Evolutionary conservation across 1,139 yeast genomes (phyloP).

Genomic region (Blastobotrys niveus): DNA sequence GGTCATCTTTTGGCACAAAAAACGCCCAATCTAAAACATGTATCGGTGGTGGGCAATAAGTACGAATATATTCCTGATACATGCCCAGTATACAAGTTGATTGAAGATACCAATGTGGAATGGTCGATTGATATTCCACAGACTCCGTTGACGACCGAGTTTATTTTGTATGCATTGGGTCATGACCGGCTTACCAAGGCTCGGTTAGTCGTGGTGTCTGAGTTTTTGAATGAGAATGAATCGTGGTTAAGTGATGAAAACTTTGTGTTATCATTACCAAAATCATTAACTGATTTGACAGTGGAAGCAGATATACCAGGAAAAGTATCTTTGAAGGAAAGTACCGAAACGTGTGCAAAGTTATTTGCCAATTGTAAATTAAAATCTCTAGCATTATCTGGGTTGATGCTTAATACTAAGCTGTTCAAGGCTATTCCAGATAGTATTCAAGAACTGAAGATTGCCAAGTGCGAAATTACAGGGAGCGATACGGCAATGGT

Average conservation of each 20-base stretch:
- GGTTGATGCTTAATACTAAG: constrained; percentile 6
- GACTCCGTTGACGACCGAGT: constrained; percentile 9
- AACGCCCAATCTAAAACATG: not conserved
- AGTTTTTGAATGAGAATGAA: constrained; percentile 6
- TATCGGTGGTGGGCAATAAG: constrained; percentile 6
- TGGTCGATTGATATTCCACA: constrained; percentile 9
- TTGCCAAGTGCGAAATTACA: constrained; percentile 10
- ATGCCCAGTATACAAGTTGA: constrained; percentile 1
- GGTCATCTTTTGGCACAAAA: not conserved
- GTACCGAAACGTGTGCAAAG: not conserved
- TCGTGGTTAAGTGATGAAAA: constrained; percentile 5
- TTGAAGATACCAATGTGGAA: not conserved
- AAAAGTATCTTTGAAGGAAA: not conserved
- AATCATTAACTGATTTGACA: not conserved
- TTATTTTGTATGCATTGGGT: constrained; percentile 8
- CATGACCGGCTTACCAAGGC: not conserved
- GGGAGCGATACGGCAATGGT: constrained; percentile 5
- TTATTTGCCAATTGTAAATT: constrained; percentile 1
- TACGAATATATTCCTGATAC: constrained; percentile 10
- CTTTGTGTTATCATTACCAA: not conserved
- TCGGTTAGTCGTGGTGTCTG: constrained; percentile 9
- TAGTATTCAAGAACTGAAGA: constrained; percentile 3
- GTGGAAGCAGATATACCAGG: constrained; percentile 12
- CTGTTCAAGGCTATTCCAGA: constrained; percentile 8
- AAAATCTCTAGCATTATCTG: constrained; percentile 1